Evolutionary conservation across 129 eudicot species (phyloP), one percentile per base, ranked within the genome.

Genomic region (Sambucus nigra): DNA sequence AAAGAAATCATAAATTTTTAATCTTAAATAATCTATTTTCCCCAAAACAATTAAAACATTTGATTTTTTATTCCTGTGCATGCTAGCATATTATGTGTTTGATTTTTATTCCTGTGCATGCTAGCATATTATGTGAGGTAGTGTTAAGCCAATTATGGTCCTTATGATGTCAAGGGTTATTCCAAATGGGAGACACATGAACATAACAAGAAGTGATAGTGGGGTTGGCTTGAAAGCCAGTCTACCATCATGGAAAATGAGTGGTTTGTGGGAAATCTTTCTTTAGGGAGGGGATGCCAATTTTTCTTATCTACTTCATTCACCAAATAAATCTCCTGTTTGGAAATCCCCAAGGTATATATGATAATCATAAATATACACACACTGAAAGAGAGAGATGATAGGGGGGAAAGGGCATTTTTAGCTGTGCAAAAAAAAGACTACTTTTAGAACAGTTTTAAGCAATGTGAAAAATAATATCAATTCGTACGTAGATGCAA

Each of bases 211-310:
- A 48, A 73, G 61, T 5, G 47, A 61, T 7, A 67, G 47, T 7
- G 74, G 79, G 25, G 82, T 69, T 12, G 96, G 94, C 38, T 47
- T 72, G 15, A 77, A 73, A 23, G 88, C 93, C 53, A 87, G 67
- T 60, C 96, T 69, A 5, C 96, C 94, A 24, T 87, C 96, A 18
- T 87, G 96, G 25, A 87, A 87, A 25, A 82, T 63, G 4, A 87
- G 46, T 21, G 82, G 76, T 51, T 79, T 79, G 56, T n/a, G 5
- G 88, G 94, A 59, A 76, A 87, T 60, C 46, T 60, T 14, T 76
- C 70, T 44, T 65, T 76, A 44, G 85, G 78, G 6, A 86, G 73
- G 9, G 42, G 6, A 46, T 47, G 69, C 79, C 77, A 80, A 12
- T 55, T 49, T 23, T 19, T 55, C 64, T 64, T 78, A 48, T 76